A percentile compares a stretch with the other conserved stretches of the same genome.
phyloP scores from a whole-genome alignment of 768 basidiomycete genomes.

The Chiua virens region DNA sequence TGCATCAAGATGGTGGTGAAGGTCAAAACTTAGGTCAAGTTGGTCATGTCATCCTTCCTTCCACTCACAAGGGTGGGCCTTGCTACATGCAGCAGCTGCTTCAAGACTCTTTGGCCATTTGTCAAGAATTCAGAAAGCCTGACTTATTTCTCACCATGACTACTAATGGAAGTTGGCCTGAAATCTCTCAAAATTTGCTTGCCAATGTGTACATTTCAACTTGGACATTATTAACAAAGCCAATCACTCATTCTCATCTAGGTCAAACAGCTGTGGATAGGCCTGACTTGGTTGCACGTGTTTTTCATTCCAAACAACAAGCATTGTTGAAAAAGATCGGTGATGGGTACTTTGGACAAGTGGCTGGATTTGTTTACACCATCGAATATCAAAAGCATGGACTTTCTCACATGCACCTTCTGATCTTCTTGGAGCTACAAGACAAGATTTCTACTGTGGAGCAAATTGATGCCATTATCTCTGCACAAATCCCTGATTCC shows the following conservation, averaged over 20 bases:
- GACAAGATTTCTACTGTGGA: neutral
- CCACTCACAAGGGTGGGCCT: constrained; percentile 40
- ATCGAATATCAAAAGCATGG: constrained; percentile 57
- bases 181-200: constrained; percentile 38
- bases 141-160: constrained; percentile 56
- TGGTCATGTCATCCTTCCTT: constrained; percentile 40
- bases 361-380: constrained; percentile 46
- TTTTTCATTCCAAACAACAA: constrained; percentile 46
- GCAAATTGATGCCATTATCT: neutral
- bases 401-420: too few relatives aligned
- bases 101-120: constrained; percentile 49
- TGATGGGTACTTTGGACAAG: constrained; percentile 40
- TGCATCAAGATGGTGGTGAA: constrained; percentile 14
- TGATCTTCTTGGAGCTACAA: too few relatives aligned
- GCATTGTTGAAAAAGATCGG: constrained; percentile 37
- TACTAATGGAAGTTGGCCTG: constrained; percentile 49
- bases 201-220: constrained; percentile 19
- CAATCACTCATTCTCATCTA: neutral
- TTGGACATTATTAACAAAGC: neutral
- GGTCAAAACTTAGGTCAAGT: constrained; percentile 28
- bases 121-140: constrained; percentile 32
- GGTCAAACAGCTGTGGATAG: constrained; percentile 36
- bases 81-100: constrained; percentile 42
- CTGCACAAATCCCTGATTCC: neutral
- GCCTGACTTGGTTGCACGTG: constrained; percentile 42